Conservation (phyloP, 495 filamentous ascomycete genomes). For the Tuber indicum region DNA sequence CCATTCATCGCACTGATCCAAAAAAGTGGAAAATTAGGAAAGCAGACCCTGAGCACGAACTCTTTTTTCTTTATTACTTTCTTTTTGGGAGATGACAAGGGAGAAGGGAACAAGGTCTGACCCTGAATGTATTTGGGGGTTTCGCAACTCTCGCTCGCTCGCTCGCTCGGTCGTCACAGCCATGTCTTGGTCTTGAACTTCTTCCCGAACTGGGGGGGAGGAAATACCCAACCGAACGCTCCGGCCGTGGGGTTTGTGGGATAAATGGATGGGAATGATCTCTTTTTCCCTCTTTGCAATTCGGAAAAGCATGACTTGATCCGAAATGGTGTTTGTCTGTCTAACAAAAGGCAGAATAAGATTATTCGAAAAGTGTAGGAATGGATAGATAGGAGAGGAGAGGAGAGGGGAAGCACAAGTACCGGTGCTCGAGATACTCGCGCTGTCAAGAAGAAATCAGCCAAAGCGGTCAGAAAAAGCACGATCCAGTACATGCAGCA, state of each 20-base stretch:
- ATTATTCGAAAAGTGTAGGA: neutral
- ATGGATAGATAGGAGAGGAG: neutral
- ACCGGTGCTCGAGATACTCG: no score
- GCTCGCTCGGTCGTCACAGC: slow-evolving; percentile 26
- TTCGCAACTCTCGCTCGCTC: neutral
- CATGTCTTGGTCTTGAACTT: slow-evolving; percentile 36
- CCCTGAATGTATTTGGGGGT: slow-evolving; percentile 19
- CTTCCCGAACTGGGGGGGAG: neutral
- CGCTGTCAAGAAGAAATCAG: neutral
- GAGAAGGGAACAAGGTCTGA: slow-evolving; percentile 26
- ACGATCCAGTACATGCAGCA: neutral
- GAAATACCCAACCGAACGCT: slow-evolving; percentile 28
- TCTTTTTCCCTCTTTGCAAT: neutral
- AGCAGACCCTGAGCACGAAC: slow-evolving; percentile 31
- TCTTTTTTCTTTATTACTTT: neutral
- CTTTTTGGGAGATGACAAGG: slow-evolving; percentile 14
- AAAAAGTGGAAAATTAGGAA: slow-evolving; percentile 35
- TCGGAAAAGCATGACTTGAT: neutral
- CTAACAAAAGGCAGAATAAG: neutral
- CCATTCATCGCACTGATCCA: slow-evolving; percentile 33
- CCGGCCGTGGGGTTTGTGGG: slow-evolving; percentile 22
- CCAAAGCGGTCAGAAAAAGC: neutral
- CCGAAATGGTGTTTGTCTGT: neutral
- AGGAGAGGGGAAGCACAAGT: neutral
- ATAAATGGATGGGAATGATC: neutral